phyloP scores from a whole-genome alignment of 1,284 basidiomycete genomes.

The Cystobasidiaceae sp. region DNA sequence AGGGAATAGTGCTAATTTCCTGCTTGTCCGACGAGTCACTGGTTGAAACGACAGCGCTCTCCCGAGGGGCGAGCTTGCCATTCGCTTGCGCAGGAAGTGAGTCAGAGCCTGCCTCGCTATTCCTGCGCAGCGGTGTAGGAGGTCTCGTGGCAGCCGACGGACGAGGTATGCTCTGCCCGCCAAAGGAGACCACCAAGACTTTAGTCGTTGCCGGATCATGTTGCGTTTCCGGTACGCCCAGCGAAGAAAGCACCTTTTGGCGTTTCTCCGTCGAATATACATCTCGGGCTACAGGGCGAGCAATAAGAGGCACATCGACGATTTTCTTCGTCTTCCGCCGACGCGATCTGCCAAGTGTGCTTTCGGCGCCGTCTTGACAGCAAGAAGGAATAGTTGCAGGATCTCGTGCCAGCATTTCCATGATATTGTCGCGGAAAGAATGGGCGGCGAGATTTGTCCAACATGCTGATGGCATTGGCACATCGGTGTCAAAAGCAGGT shows the following conservation, averaged over 20 bases:
- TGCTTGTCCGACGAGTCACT: background rate
- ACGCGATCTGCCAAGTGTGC: background rate
- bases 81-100: background rate
- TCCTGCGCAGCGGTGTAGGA: slow-evolving; percentile 33
- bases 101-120: no score
- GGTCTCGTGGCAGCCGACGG: slow-evolving; percentile 48
- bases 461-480: slow-evolving; percentile 55
- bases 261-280: slow-evolving; percentile 57
- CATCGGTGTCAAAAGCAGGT: slow-evolving; percentile 56
- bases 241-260: slow-evolving; percentile 50
- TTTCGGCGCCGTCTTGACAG: background rate
- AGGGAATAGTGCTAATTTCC: background rate
- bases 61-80: background rate
- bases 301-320: slow-evolving; percentile 60
- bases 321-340: slow-evolving; percentile 38
- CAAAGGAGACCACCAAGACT: slow-evolving; percentile 69
- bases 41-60: background rate
- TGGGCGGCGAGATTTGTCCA: slow-evolving; percentile 58
- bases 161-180: slow-evolving; percentile 64
- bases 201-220: slow-evolving; percentile 49
- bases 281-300: slow-evolving; percentile 53
- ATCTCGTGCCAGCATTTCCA: slow-evolving; percentile 38
- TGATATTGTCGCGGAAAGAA: slow-evolving; percentile 53
- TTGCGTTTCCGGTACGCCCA: slow-evolving; percentile 57
- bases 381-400: slow-evolving; percentile 32